Conservation (phyloP, 164 flowering plant genomes). For the Amborella trichopoda region DNA sequence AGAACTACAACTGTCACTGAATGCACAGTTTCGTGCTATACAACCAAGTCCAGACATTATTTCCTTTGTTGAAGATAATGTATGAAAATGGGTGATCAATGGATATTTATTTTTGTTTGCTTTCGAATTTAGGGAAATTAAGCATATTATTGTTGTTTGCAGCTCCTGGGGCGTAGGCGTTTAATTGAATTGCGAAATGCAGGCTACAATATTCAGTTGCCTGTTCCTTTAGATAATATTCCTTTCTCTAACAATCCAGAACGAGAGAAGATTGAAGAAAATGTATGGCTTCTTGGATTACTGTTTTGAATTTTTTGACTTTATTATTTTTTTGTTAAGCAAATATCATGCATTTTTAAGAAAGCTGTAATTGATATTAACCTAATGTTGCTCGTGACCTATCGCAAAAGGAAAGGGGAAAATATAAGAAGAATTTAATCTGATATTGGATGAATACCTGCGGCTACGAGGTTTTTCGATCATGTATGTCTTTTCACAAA, state of each 20-base stretch:
- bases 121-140: background rate
- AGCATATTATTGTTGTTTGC: conserved; percentile 8
- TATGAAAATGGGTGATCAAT: too few species aligned
- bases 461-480: too few species aligned
- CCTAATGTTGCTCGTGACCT: too few species aligned
- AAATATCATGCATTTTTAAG: too few species aligned
- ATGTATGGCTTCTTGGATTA: too few species aligned
- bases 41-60: conserved; percentile 76
- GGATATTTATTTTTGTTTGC: background rate
- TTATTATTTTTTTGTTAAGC: too few species aligned
- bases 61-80: conserved; percentile 86
- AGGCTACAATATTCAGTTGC: conserved; percentile 70
- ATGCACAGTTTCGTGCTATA: conserved; percentile 98
- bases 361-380: too few species aligned
- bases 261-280: conserved; percentile 81
- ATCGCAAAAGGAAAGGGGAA: too few species aligned
- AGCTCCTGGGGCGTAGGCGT: conserved; percentile 91
- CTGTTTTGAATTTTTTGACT: too few species aligned
- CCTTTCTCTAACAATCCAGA: conserved; percentile 63
- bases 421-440: too few species aligned
- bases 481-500: too few species aligned
- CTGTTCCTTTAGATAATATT: conserved; percentile 79
- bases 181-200: conserved; percentile 61
- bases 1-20: conserved; percentile 41
- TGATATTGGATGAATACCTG: too few species aligned